These are phyloP conservation scores for Termitomyces sp. DNA, from an alignment of 768 basidiomycete genomes.

Conservation along the genomic window DNA sequence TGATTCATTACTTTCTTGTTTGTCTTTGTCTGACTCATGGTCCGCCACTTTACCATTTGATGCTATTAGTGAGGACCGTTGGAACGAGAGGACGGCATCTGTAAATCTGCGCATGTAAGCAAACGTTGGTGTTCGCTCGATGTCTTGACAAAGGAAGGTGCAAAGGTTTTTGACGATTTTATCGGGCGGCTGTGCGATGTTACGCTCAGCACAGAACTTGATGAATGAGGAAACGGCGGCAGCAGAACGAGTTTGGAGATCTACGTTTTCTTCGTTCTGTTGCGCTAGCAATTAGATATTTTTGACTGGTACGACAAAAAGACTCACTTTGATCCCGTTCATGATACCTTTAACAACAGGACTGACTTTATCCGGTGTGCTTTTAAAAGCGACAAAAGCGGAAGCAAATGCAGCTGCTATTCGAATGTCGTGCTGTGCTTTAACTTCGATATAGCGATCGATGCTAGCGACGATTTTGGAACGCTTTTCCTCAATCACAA, in stretches of 20 bases:
- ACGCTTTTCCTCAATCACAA: constrained; percentile 71
- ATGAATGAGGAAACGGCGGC: constrained; percentile 83
- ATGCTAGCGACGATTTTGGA: constrained; percentile 61
- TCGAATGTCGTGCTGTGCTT: constrained; percentile 80
- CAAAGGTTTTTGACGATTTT: constrained; percentile 98
- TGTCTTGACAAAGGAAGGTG: constrained; percentile 93
- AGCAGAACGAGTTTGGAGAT: constrained; percentile 87
- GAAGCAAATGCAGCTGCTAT: constrained; percentile 88
- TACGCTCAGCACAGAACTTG: constrained; percentile 70
- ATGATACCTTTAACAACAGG: constrained; percentile 96
- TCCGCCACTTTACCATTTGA: constrained; percentile 27
- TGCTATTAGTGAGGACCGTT: constrained; percentile 28
- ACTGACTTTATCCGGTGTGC: constrained; percentile 88
- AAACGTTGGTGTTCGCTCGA: constrained; percentile 86
- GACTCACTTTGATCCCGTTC: constrained; percentile 89
- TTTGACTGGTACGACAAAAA: neutral
- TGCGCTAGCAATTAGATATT: constrained; percentile 3
- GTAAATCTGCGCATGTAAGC: constrained; percentile 51
- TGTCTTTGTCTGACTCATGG: constrained; percentile 39
- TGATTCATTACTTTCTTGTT: constrained; percentile 48
- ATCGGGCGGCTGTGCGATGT: constrained; percentile 79
- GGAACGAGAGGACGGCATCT: constrained; percentile 78
- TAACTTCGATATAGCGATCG: constrained; percentile 75
- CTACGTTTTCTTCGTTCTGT: constrained; percentile 82
- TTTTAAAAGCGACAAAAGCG: constrained; percentile 82